A percentile compares a stretch with the other conserved stretches of the same genome.
Conservation (phyloP, 2,329 filamentous ascomycete species). For the Clarireedia paspali region DNA sequence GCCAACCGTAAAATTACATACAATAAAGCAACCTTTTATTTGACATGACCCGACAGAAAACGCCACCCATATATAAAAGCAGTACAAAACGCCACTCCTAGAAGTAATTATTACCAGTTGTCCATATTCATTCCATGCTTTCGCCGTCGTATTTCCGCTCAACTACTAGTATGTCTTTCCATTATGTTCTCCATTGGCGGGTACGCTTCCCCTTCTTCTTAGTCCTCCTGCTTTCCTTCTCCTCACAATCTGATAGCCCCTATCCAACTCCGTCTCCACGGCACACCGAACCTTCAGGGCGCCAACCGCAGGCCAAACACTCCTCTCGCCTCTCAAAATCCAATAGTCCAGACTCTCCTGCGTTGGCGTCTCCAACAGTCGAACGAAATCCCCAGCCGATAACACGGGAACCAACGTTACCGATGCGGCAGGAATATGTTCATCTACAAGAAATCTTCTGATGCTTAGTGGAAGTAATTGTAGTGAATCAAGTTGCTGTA, state of each 20-base stretch:
- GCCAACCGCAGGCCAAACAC: conserved; percentile 83
- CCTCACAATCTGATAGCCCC: conserved; percentile 73
- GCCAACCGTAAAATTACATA: too few relatives aligned
- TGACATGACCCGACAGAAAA: too few relatives aligned
- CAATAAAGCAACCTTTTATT: too few relatives aligned
- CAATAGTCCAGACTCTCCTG: conserved; percentile 71
- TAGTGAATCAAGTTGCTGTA: conserved; percentile 73
- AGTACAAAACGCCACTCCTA: too few relatives aligned
- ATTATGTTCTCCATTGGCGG: conserved; percentile 23
- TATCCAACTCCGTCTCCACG: conserved; percentile 81
- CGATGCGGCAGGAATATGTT: conserved; percentile 69
- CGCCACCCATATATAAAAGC: too few relatives aligned
- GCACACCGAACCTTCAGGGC: conserved; percentile 76
- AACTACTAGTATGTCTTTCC: conserved; percentile 23
- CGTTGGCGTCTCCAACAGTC: conserved; percentile 77
- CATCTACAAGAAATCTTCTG: conserved; percentile 72
- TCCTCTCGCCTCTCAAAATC: conserved; percentile 76
- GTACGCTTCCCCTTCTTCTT: conserved; percentile 26
- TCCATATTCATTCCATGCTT: too few relatives aligned
- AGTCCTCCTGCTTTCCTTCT: conserved; percentile 35
- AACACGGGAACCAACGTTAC: conserved; percentile 80
- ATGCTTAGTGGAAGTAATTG: conserved; percentile 63
- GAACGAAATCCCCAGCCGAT: conserved; percentile 62
- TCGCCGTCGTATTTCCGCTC: too few relatives aligned
- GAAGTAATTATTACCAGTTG: too few relatives aligned